Conservation (phyloP, 2,329 filamentous ascomycete genomes). For the Hyphodiscus sp. region DNA sequence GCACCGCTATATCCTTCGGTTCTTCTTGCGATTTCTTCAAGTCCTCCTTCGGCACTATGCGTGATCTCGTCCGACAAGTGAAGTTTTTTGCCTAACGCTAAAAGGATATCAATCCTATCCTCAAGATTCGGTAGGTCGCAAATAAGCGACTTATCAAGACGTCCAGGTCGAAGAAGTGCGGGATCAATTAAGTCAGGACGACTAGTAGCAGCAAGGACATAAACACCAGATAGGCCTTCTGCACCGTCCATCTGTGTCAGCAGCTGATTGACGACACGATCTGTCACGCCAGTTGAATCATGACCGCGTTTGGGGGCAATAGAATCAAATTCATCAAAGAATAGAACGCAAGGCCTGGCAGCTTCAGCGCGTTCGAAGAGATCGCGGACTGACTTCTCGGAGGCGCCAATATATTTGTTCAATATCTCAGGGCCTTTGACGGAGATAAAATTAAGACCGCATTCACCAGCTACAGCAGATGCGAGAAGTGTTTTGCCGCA, state of each 20-base stretch:
- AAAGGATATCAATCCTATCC: constrained; percentile 83
- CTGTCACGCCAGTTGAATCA: constrained; percentile 96
- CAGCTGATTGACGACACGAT: constrained; percentile 95
- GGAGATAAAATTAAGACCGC: constrained; percentile 95
- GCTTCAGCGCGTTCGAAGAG: constrained; percentile 89
- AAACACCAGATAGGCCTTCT: constrained; percentile 89
- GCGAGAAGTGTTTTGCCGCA: constrained; percentile 96
- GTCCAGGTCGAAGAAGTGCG: constrained; percentile 81
- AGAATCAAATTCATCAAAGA: constrained; percentile 98
- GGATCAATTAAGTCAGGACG: constrained; percentile 94
- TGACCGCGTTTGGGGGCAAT: constrained; percentile 97
- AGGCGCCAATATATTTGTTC: constrained; percentile 98
- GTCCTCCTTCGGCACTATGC: constrained; percentile 4
- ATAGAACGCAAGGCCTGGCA: constrained; percentile 86
- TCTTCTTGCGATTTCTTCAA: constrained; percentile 61
- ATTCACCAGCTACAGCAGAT: constrained; percentile 95
- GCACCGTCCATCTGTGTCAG: constrained; percentile 98
- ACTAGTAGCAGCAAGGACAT: constrained; percentile 90
- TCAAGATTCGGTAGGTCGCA: constrained; percentile 79
- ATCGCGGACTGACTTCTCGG: constrained; percentile 92
- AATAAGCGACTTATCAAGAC: constrained; percentile 85
- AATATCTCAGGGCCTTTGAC: constrained; percentile 97
- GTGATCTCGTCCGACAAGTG: constrained; percentile 61
- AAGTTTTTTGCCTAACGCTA: constrained; percentile 75
- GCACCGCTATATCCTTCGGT: constrained; percentile 93